phyloP scores from a whole-genome alignment of 768 basidiomycete species.

The Suillus clintonianus region DNA sequence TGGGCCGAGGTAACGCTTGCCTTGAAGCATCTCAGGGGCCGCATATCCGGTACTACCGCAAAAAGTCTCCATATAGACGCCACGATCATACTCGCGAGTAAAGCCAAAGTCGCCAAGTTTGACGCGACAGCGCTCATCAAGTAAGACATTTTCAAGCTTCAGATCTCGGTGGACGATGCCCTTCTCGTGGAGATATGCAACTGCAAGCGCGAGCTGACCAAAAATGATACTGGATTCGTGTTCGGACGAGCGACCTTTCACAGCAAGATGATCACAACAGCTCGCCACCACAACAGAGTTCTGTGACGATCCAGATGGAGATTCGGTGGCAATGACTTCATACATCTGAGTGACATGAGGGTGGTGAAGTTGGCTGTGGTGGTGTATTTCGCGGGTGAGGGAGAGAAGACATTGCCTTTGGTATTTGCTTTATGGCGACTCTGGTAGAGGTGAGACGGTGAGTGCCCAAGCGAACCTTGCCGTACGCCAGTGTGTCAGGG shows the following conservation, averaged over 20 bases:
- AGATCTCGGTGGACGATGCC: too few relatives aligned
- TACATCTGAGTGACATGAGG: constrained; percentile 94
- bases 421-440: too few relatives aligned
- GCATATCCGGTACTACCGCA: constrained; percentile 96
- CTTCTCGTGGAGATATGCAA: too few relatives aligned
- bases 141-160: too few relatives aligned
- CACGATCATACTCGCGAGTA: constrained; percentile 85
- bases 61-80: constrained; percentile 83
- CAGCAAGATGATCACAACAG: constrained; percentile 97
- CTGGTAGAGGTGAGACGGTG: too few relatives aligned
- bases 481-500: too few relatives aligned
- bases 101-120: constrained; percentile 91
- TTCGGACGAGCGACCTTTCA: constrained; percentile 86
- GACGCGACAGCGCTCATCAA: too few relatives aligned
- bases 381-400: constrained; percentile 96
- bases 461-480: too few relatives aligned
- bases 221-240: constrained; percentile 86
- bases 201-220: constrained; percentile 93
- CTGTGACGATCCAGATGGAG: constrained; percentile 95
- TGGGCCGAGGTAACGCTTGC: constrained; percentile 87
- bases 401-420: constrained; percentile 91
- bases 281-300: constrained; percentile 95
- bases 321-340: constrained; percentile 97
- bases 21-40: constrained; percentile 88
- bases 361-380: constrained; percentile 95